A percentile compares a stretch with the other conserved stretches of the same genome.
Evolutionary conservation across 1,139 yeast genomes (phyloP).

Genomic region (Lodderomyces metapsilosis): DNA sequence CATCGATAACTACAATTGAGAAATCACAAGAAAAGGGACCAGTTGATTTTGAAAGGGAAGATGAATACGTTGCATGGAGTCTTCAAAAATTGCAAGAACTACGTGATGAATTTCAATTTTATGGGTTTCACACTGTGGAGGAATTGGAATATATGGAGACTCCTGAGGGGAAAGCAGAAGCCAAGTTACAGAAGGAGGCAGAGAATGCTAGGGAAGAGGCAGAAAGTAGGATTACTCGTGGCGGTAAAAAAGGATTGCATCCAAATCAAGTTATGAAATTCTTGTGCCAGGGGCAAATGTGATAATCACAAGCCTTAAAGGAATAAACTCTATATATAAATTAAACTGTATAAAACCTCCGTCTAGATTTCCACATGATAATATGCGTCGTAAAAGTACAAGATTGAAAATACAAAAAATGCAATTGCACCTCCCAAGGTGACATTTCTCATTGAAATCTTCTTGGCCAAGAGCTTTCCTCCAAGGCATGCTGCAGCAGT

Average conservation of each 20-base stretch:
- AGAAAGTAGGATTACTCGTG: constrained; percentile 30
- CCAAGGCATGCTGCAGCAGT: constrained; percentile 92
- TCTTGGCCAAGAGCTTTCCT: constrained; percentile 85
- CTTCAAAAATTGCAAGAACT: constrained; percentile 49
- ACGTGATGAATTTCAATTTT: constrained; percentile 57
- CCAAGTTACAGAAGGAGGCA: constrained; percentile 25
- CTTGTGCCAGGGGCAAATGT: constrained; percentile 38
- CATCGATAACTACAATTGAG: constrained; percentile 22
- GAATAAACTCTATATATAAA: background rate
- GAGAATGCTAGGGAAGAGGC: constrained; percentile 28
- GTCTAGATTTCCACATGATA: constrained; percentile 24
- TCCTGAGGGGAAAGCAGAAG: constrained; percentile 41
- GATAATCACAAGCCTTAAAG: background rate
- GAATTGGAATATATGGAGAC: constrained; percentile 40
- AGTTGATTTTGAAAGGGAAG: constrained; percentile 35
- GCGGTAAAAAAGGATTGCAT: constrained; percentile 31
- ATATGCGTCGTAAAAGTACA: constrained; percentile 73
- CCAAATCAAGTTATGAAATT: constrained; percentile 42
- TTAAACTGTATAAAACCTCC: background rate
- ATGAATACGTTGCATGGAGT: constrained; percentile 65
- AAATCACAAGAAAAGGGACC: constrained; percentile 20
- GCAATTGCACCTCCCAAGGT: constrained; percentile 89
- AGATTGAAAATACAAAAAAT: constrained; percentile 75
- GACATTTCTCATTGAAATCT: constrained; percentile 86
- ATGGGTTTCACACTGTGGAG: constrained; percentile 56